Percentiles rank a stretch among this genome's conserved stretches.
Evolutionary conservation across 257 asterid species (phyloP).

Genomic region (Craterostigma plantagineum): DNA sequence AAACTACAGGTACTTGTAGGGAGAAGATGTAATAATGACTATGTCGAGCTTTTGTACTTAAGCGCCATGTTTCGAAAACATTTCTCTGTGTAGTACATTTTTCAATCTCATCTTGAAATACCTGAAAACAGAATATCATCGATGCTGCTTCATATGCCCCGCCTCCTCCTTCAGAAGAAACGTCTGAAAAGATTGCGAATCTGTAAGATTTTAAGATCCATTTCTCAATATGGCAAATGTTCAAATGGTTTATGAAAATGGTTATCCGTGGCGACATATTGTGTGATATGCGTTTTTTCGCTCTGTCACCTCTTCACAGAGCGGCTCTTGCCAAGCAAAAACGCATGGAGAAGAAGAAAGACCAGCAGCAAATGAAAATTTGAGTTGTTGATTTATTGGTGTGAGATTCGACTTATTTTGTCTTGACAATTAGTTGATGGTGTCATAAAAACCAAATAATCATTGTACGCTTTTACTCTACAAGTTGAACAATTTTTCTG

Average conservation of each 20-base stretch:
- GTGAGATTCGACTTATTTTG: too few relatives aligned
- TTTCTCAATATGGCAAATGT: not conserved
- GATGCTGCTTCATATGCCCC: slow-evolving; percentile 91
- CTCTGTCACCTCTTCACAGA: slow-evolving; percentile 13
- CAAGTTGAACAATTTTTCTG: too few relatives aligned
- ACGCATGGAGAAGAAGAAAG: slow-evolving; percentile 49
- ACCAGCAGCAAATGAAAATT: slow-evolving; percentile 47
- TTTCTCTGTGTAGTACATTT: too few relatives aligned
- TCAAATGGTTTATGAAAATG: not conserved
- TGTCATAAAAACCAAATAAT: too few relatives aligned
- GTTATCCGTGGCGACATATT: too few relatives aligned
- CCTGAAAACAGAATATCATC: slow-evolving; percentile 55
- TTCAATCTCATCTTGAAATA: slow-evolving; percentile 8
- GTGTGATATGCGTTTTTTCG: too few relatives aligned
- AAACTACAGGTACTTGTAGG: slow-evolving; percentile 24
- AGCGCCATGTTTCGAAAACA: not conserved
- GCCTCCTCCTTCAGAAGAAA: slow-evolving; percentile 78
- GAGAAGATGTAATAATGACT: too few relatives aligned
- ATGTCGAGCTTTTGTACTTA: not conserved
- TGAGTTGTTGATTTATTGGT: too few relatives aligned
- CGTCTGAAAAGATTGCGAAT: slow-evolving; percentile 33
- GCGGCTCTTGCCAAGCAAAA: slow-evolving; percentile 54
- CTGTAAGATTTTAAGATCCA: slow-evolving; percentile 33
- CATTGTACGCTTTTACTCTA: too few relatives aligned
- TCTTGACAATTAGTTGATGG: too few relatives aligned